Conservation (phyloP, 192 early-diverging fungal species). For the Backusella tarrabulga region DNA sequence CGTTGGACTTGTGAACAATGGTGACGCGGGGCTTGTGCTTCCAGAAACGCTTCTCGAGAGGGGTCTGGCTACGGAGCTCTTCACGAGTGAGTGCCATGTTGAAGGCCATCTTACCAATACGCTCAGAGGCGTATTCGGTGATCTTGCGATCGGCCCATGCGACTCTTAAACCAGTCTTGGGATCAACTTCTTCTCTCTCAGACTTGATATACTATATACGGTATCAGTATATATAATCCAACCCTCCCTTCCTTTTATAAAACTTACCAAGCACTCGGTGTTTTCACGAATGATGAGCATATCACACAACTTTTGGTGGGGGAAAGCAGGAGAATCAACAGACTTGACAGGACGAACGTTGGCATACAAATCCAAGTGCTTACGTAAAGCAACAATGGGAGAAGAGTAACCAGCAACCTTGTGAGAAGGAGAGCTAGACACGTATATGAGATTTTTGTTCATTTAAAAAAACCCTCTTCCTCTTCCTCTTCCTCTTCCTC, state of each 20-base stretch:
- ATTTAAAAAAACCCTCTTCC: no score
- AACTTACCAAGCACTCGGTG: conserved; percentile 89
- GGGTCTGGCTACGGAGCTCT: conserved; percentile 57
- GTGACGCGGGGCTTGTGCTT: conserved; percentile 67
- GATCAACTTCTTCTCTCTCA: conserved; percentile 66
- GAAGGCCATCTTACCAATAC: conserved; percentile 90
- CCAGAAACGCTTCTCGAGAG: conserved; percentile 62
- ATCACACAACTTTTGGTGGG: conserved; percentile 73
- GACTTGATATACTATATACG: conserved; percentile 76
- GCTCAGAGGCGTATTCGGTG: conserved; percentile 81
- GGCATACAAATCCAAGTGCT: conserved; percentile 94
- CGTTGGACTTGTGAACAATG: conserved; percentile 97
- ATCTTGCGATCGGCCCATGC: conserved; percentile 91
- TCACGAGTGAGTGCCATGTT: conserved; percentile 86
- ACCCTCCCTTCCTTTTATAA: background rate
- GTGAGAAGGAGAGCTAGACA: conserved; percentile 86
- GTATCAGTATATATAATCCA: background rate
- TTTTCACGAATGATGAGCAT: conserved; percentile 98
- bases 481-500: no score
- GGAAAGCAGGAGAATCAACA: conserved; percentile 47
- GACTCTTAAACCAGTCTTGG: conserved; percentile 61
- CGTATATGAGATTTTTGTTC: no score
- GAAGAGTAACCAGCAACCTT: conserved; percentile 98
- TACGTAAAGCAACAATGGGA: conserved; percentile 95
- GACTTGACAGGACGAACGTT: conserved; percentile 94